phyloP scores from a whole-genome alignment of 2,329 filamentous ascomycete genomes.

The Amauroascus verrucosus region DNA sequence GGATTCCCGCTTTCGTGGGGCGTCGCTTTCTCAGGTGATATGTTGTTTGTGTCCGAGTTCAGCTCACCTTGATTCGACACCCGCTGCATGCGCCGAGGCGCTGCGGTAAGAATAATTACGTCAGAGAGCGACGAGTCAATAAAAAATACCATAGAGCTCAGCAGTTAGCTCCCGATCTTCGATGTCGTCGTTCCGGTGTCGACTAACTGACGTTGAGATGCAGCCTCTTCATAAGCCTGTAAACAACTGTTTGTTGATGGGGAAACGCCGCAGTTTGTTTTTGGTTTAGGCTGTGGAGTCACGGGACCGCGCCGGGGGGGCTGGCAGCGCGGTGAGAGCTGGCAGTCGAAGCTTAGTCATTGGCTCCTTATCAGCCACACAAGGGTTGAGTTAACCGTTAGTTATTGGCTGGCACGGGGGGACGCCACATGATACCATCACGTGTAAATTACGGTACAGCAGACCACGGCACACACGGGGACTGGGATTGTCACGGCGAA shows the following conservation, averaged over 20 bases:
- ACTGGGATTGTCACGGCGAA: background rate
- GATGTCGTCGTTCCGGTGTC: constrained; percentile 7
- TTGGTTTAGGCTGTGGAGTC: constrained; percentile 5
- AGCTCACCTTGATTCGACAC: background rate
- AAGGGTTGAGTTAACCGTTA: too few relatives aligned
- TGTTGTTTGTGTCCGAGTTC: background rate
- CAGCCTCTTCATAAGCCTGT: constrained; percentile 11
- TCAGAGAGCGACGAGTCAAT: constrained; percentile 11
- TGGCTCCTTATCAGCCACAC: constrained; percentile 1
- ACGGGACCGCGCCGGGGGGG: constrained; percentile 9
- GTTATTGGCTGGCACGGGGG: background rate
- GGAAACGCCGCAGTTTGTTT: constrained; percentile 17
- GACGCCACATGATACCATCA: constrained; percentile 1
- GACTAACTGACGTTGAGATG: constrained; percentile 9
- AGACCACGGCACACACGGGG: constrained; percentile 10
- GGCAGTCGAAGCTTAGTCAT: constrained; percentile 1
- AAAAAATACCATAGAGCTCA: constrained; percentile 10
- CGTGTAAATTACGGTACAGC: constrained; percentile 7
- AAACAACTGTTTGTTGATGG: constrained; percentile 20
- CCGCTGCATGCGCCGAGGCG: constrained; percentile 7
- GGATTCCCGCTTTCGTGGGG: background rate
- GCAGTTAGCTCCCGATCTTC: constrained; percentile 4
- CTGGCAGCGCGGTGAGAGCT: constrained; percentile 1
- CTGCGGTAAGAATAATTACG: constrained; percentile 10
- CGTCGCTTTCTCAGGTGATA: background rate